phyloP scores from a whole-genome alignment of 2,329 filamentous ascomycete genomes.

The Fusarium pilosicola region DNA sequence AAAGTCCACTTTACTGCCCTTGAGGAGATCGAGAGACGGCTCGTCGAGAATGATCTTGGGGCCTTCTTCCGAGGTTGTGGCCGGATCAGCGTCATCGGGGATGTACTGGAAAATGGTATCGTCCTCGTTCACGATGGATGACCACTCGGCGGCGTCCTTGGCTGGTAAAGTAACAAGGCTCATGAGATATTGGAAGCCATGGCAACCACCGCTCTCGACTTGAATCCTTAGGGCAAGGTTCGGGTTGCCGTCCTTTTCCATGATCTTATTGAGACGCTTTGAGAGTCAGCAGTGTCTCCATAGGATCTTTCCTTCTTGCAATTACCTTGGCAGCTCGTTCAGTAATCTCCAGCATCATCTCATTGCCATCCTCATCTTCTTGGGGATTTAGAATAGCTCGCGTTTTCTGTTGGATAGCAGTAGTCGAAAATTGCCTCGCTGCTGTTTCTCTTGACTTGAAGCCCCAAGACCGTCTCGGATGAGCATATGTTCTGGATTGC shows the following conservation, averaged over 20 bases:
- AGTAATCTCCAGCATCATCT: slow-evolving; percentile 85
- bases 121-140: slow-evolving; percentile 68
- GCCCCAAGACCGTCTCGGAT: neutral
- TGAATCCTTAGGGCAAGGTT: slow-evolving; percentile 88
- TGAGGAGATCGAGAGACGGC: slow-evolving; percentile 85
- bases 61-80: slow-evolving; percentile 45
- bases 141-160: slow-evolving; percentile 47
- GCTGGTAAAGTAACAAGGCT: slow-evolving; percentile 74
- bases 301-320: neutral
- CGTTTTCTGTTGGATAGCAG: slow-evolving; percentile 54
- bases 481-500: neutral
- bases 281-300: slow-evolving; percentile 15
- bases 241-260: slow-evolving; percentile 76
- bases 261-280: slow-evolving; percentile 80
- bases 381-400: slow-evolving; percentile 74
- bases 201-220: slow-evolving; percentile 93
- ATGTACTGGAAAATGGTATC: slow-evolving; percentile 87
- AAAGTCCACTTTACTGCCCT: slow-evolving; percentile 95
- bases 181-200: slow-evolving; percentile 98
- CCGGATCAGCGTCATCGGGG: slow-evolving; percentile 54
- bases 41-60: slow-evolving; percentile 92
- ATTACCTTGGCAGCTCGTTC: slow-evolving; percentile 80
- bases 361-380: slow-evolving; percentile 83
- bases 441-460: slow-evolving; percentile 8
- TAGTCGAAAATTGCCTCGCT: slow-evolving; percentile 51